Evolutionary conservation across 2,329 filamentous ascomycete species (phyloP).

Genomic region (Aspergillus awamori): DNA sequence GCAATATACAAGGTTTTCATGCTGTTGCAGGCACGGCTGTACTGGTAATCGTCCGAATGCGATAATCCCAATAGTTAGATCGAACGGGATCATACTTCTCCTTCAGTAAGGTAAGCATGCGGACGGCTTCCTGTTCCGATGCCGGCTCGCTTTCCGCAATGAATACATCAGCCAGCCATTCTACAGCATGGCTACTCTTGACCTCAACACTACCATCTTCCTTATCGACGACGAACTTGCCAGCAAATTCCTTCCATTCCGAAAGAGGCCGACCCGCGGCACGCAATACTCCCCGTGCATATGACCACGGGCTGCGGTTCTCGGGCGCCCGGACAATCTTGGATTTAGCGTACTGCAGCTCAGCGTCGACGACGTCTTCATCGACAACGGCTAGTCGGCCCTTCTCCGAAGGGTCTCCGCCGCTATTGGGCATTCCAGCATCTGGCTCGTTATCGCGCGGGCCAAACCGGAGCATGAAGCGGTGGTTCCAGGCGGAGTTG

Average conservation of each 20-base stretch:
- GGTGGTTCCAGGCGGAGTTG: slow-evolving; percentile 97
- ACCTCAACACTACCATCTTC: slow-evolving; percentile 52
- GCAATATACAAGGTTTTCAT: slow-evolving; percentile 13
- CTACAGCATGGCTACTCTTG: slow-evolving; percentile 61
- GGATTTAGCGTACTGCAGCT: slow-evolving; percentile 72
- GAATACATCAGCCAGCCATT: slow-evolving; percentile 53
- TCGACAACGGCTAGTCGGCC: slow-evolving; percentile 54
- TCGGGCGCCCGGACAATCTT: slow-evolving; percentile 81
- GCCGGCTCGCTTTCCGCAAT: slow-evolving; percentile 39
- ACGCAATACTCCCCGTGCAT: slow-evolving; percentile 73
- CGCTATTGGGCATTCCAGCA: slow-evolving; percentile 39
- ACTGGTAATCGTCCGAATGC: slow-evolving; percentile 53
- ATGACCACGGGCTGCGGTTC: slow-evolving; percentile 95
- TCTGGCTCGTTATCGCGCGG: slow-evolving; percentile 51
- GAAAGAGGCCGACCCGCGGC: slow-evolving; percentile 60
- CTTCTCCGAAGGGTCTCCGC: slow-evolving; percentile 27
- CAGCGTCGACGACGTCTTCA: slow-evolving; percentile 67
- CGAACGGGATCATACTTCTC: slow-evolving; percentile 90
- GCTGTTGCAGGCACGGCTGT: slow-evolving; percentile 21
- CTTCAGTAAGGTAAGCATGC: slow-evolving; percentile 72
- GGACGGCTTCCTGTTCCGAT: slow-evolving; percentile 60
- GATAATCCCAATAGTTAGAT: slow-evolving; percentile 89
- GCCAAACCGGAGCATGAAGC: slow-evolving; percentile 88
- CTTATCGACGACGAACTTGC: slow-evolving; percentile 55
- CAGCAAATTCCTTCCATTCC: slow-evolving; percentile 57